Conservation (phyloP, 306 rosid species). For the Vicia villosa region DNA sequence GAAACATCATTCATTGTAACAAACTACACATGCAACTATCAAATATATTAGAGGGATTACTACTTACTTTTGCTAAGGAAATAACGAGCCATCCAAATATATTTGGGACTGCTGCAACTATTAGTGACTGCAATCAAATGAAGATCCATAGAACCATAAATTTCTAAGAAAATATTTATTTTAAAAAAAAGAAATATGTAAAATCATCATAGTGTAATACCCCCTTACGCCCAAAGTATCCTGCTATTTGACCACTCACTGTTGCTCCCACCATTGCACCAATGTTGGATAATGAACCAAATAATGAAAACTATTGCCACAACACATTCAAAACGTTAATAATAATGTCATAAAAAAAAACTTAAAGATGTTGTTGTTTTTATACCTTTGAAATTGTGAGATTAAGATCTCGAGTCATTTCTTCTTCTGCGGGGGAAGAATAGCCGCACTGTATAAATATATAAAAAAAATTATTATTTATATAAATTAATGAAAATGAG, state of each 20-base stretch:
- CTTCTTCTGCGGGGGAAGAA: conserved; percentile 72
- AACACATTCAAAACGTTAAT: conserved; percentile 33
- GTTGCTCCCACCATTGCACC: conserved; percentile 91
- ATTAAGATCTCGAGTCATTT: conserved; percentile 56
- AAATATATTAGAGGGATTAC: no score
- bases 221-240: conserved; percentile 81
- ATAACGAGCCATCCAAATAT: conserved; percentile 69
- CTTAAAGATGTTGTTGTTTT: neutral
- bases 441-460: conserved; percentile 59
- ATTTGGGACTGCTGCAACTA: conserved; percentile 64
- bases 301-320: conserved; percentile 60
- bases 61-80: conserved; percentile 59
- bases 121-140: conserved; percentile 61
- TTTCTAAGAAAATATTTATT: no score
- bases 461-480: neutral
- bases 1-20: neutral
- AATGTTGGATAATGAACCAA: conserved; percentile 75
- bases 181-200: no score
- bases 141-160: no score
- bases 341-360: neutral
- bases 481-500: neutral
- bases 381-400: conserved; percentile 64
- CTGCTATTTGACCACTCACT: conserved; percentile 80
- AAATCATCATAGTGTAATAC: conserved; percentile 38
- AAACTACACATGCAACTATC: neutral